Evolutionary conservation across 2,329 filamentous ascomycete species (phyloP).

Genomic region (Sporothrix sp.): DNA sequence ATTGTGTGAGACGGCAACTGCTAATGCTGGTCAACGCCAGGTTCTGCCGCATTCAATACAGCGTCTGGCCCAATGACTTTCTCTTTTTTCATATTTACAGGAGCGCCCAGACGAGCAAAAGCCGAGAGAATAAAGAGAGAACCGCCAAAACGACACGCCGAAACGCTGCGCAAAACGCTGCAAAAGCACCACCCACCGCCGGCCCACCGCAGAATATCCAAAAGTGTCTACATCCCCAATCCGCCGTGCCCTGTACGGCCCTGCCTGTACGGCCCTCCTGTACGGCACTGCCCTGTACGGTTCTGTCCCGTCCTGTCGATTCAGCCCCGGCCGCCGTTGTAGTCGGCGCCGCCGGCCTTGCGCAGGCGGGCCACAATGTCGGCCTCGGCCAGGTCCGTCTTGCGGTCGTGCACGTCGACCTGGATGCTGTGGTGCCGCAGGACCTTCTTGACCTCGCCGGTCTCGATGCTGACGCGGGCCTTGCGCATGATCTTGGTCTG

Average conservation of each 20-base stretch:
- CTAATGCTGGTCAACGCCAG: too few species aligned
- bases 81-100: too few species aligned
- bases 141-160: not conserved
- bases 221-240: not conserved
- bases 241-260: not conserved
- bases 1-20: too few species aligned
- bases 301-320: not conserved
- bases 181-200: not conserved
- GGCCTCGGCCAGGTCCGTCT: conserved; percentile 47
- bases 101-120: not conserved
- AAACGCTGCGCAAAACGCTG: not conserved
- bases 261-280: not conserved
- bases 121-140: not conserved
- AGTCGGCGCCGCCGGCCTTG: conserved; percentile 60
- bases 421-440: conserved; percentile 56
- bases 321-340: conserved; percentile 54
- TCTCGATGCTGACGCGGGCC: conserved; percentile 58
- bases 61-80: too few species aligned
- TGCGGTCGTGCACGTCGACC: conserved; percentile 49
- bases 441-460: conserved; percentile 53
- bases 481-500: conserved; percentile 59
- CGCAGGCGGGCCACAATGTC: conserved; percentile 52
- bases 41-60: too few species aligned
- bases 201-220: not conserved
- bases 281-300: too few species aligned